Percentiles rank a stretch among this genome's conserved stretches.
Evolutionary conservation across 371 early-diverging fungal genomes (phyloP).

Genomic region (Choanephora cucurbitarum): DNA sequence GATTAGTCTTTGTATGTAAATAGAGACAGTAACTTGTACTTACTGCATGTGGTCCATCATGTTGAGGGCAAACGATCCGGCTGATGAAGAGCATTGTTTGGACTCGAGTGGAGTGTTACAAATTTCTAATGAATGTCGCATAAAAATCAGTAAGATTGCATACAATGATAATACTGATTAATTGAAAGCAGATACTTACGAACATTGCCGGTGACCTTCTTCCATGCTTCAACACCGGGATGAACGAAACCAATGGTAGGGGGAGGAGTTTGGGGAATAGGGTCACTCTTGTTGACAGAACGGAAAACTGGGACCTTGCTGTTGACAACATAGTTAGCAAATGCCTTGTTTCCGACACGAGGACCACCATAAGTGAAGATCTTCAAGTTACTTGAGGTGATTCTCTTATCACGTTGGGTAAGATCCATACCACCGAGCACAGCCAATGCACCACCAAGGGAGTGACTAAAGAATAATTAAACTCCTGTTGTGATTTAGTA

Average conservation of each 20-base stretch:
- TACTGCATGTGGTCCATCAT: slow-evolving; percentile 16
- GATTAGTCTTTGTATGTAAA: no score
- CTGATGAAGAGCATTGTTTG: slow-evolving; percentile 17
- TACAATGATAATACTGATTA: no score
- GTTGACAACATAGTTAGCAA: slow-evolving; percentile 27
- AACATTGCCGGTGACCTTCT: slow-evolving; percentile 3
- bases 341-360: slow-evolving; percentile 27
- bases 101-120: slow-evolving; percentile 20
- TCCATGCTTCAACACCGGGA: slow-evolving; percentile 28
- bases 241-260: slow-evolving; percentile 21
- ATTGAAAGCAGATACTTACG: slow-evolving; percentile 14
- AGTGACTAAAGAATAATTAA: slow-evolving; percentile 12
- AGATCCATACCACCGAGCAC: slow-evolving; percentile 27
- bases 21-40: background rate
- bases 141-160: no score
- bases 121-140: slow-evolving; percentile 14
- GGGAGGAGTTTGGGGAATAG: slow-evolving; percentile 25
- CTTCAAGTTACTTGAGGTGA: slow-evolving; percentile 13
- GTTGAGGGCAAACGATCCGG: slow-evolving; percentile 14
- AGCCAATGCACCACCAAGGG: slow-evolving; percentile 31
- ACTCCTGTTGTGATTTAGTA: no score
- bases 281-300: slow-evolving; percentile 18
- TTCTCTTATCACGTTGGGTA: slow-evolving; percentile 22
- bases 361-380: slow-evolving; percentile 27
- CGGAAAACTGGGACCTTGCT: slow-evolving; percentile 19